Evolutionary conservation across 495 filamentous ascomycete genomes (phyloP).

Genomic region (Talaromyces thailandensis): DNA sequence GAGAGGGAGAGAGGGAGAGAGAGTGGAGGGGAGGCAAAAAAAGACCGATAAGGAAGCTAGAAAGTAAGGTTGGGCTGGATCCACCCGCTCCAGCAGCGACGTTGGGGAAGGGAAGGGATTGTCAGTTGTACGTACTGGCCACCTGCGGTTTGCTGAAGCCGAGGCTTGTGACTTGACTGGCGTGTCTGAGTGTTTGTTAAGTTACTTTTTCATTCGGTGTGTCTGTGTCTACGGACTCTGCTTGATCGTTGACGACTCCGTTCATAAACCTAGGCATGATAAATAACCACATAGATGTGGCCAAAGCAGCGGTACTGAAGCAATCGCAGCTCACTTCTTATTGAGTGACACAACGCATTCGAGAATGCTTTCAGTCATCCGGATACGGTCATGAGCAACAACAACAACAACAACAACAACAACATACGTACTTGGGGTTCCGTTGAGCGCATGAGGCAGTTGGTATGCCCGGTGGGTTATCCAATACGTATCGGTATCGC

Average conservation of each 20-base stretch:
- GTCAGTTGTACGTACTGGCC: neutral
- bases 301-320: neutral
- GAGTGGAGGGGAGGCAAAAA: slow-evolving; percentile 1
- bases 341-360: neutral
- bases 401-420: neutral
- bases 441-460: neutral
- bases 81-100: slow-evolving; percentile 1
- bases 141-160: neutral
- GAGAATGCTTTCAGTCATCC: neutral
- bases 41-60: neutral
- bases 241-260: neutral
- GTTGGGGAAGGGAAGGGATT: slow-evolving; percentile 1
- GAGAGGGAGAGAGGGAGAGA: neutral
- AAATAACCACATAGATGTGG: neutral
- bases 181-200: too few relatives aligned
- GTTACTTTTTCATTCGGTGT: neutral
- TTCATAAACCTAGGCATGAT: neutral
- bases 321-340: neutral
- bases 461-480: neutral
- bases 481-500: neutral
- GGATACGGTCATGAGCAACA: neutral
- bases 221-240: neutral
- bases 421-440: neutral
- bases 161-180: neutral
- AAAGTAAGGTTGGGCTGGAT: neutral